Percentiles rank a stretch among this genome's conserved stretches.
Conservation (phyloP, 2,329 filamentous ascomycete species). For the Colletotrichum filicis region DNA sequence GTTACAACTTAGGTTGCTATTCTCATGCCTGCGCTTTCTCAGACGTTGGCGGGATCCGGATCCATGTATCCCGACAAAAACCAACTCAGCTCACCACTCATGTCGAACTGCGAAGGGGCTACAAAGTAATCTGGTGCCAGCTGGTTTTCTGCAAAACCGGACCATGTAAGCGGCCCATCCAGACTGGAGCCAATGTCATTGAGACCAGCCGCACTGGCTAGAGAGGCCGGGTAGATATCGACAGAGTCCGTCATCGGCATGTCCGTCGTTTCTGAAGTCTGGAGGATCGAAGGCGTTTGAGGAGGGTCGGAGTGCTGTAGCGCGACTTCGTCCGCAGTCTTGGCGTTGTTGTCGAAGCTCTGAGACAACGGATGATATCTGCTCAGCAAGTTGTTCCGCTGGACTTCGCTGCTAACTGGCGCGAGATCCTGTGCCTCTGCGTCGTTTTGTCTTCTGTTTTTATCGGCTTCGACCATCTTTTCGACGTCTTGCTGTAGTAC, state of each 20-base stretch:
- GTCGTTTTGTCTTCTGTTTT: neutral
- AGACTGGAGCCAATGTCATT: neutral
- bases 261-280: neutral
- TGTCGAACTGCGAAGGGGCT: slow-evolving; percentile 22
- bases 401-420: slow-evolving; percentile 18
- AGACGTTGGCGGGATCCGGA: neutral
- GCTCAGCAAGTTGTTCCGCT: slow-evolving; percentile 12
- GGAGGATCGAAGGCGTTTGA: neutral
- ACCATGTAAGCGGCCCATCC: slow-evolving; percentile 13
- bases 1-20: neutral
- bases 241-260: neutral
- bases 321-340: slow-evolving; percentile 17
- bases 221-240: slow-evolving; percentile 12
- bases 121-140: slow-evolving; percentile 20
- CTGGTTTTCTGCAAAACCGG: slow-evolving; percentile 19
- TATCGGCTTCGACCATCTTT: slow-evolving; percentile 7
- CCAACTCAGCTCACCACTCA: slow-evolving; percentile 26
- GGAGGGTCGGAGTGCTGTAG: slow-evolving; percentile 21
- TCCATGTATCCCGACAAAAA: slow-evolving; percentile 24
- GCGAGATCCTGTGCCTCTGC: neutral
- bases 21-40: neutral
- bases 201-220: neutral
- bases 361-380: slow-evolving; percentile 22
- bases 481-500: slow-evolving; percentile 26
- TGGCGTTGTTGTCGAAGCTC: slow-evolving; percentile 19